Base-by-base conservation (phyloP, 2,329 filamentous ascomycete species). In the Ascochyta lentis region DNA sequence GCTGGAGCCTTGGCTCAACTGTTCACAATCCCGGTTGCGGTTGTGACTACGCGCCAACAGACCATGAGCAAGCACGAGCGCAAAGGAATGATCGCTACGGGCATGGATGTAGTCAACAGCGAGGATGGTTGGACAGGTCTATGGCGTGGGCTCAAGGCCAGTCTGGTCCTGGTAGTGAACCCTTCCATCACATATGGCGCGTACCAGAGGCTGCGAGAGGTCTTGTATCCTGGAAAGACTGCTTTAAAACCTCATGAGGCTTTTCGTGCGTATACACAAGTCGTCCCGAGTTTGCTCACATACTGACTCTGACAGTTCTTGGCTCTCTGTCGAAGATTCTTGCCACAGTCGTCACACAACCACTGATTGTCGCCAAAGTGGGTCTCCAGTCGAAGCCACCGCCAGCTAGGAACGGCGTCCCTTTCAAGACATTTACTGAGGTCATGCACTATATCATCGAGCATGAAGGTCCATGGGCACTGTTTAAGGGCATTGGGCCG, bases 101-200 rank as follows among this genome's bases (percentile, higher is more conserved):
- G 90, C 5, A 87, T 85, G 61, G 95, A 99, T 75, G 92, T 99
- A 6, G 82, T 98, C 35, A 81, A 95, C 49, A 91, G 93, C 54
- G 93, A 96, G 62, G 95, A 99, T 77, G 95, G 95, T 29, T 87
- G 90, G 74, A 86, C 84, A 22, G 95, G 95, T 13, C 83, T 99
- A 39, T 99, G 95, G 95, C 89, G 94, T 76, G 95, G 95, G 8
- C 79, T 99, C 66, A 97, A 97, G 80, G 95, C 95, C 50, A 97
- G 93, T 76, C 83, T 99, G 73, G 94, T 99, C 27, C 84, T 99
- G 56, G 94, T 98, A 10, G 86, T 98, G 58, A 99, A 99, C 75
- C 95, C 95, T 10, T 91, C 93, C 42, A 99, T 99, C 75, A 99
- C 95, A 42, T 99, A 99, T 69, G 95, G 95, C 49, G 92, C 93